Base-by-base conservation (phyloP, 2,329 filamentous ascomycete species). In the Talaromyces piceae region DNA sequence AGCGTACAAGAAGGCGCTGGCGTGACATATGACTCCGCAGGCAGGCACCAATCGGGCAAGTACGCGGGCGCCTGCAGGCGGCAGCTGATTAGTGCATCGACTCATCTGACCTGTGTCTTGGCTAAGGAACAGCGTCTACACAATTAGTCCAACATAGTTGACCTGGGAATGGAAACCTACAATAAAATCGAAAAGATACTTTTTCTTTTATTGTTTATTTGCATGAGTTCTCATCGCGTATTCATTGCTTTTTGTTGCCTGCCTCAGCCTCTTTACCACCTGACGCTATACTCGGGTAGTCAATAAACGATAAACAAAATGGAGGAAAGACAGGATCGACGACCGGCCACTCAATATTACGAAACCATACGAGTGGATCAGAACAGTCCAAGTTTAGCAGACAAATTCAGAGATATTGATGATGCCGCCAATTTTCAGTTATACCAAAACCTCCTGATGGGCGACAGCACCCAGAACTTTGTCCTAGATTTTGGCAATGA, bases 401-500 rank as follows among this genome's bases (percentile, higher is more conserved):
- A 57, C 12, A 63, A 59, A 39, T 71, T 71, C 49, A 55, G 61
- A 20, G 58, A 72, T 49, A 71, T 73, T 20, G 71, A 73, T 33
- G 61, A 70, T 20, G 52, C 60, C 11, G 46, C 23, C 3, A 55
- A 66, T 52, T 72, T 72, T 52, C 45, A 45, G 16, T 27, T 52
- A 4, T 69, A 65, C 45, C 56, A 64, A 45, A 54, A 55, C 5
- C 58, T 55, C 11, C 54, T 73, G 4, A 43, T 61, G 31, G 58
- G 65, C 41, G 54, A 63, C 11, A 52, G 53, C 2, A 71, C 69
- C 0, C 56, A 54, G 11, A 74, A 73, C 54, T 74, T 74, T 51
- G 63, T 72, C 23, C 59, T 73, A 31, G 69, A 73, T 54, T 74
- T 73, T 52, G 69, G 71, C 12, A 66, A 68, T 31, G 63, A 70